Conservation (phyloP, 116 monocot species). For the Iris pallida region DNA sequence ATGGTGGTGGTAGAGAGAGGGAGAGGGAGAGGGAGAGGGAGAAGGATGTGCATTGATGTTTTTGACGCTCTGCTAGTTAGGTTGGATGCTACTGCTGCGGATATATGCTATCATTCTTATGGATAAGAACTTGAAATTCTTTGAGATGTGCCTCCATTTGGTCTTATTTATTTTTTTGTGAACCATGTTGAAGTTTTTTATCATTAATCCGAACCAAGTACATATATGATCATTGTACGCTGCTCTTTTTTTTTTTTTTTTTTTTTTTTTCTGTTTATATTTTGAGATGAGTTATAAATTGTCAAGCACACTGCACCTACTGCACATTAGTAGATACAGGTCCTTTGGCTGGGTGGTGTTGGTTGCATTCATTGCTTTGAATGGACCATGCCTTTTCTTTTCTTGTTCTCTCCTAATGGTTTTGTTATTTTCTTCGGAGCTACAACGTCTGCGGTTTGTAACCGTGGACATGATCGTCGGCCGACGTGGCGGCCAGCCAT, state of each 20-base stretch:
- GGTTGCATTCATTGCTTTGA: slow-evolving; percentile 15
- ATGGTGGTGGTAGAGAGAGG: background rate
- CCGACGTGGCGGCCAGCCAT: too few species aligned
- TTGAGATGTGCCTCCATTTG: background rate
- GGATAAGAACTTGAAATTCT: slow-evolving; percentile 15
- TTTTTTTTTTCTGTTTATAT: too few species aligned
- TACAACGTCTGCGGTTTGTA: too few species aligned
- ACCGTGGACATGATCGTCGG: too few species aligned
- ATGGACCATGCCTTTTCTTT: background rate
- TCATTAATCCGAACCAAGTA: background rate
- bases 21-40: slow-evolving; percentile 6
- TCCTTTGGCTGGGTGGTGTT: slow-evolving; percentile 7
- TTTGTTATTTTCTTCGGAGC: too few species aligned
- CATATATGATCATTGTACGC: too few species aligned
- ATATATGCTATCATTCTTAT: slow-evolving; percentile 17
- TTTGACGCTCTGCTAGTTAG: background rate
- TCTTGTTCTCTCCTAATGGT: background rate
- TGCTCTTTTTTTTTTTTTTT: too few species aligned
- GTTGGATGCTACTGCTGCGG: slow-evolving; percentile 1
- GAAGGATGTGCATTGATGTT: background rate
- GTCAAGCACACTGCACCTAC: too few species aligned
- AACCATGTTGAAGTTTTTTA: background rate
- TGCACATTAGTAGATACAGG: background rate
- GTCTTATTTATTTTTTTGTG: background rate
- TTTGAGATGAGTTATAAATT: too few species aligned